Base-by-base conservation (phyloP, 1,284 basidiomycete species). In the Dichomitus squalens region DNA sequence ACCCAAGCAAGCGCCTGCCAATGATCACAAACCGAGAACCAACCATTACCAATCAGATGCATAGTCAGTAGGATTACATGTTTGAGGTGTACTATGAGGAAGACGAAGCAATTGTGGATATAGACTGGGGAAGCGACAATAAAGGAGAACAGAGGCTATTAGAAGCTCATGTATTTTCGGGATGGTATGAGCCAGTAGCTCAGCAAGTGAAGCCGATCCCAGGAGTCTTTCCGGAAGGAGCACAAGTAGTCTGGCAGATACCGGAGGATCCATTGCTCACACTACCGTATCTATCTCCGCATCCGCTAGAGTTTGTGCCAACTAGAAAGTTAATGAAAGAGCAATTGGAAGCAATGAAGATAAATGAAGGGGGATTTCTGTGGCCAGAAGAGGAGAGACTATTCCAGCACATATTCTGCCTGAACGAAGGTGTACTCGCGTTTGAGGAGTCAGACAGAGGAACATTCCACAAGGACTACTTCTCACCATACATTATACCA, bases 141-240 rank as follows among this genome's bases (percentile, higher is more conserved):
- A n/a, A n/a, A n/a, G n/a, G n/a, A n/a, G n/a, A n/a, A n/a, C n/a
- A n/a, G n/a, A n/a, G n/a, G n/a, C n/a, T n/a, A n/a, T n/a, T n/a
- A n/a, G n/a, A n/a, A n/a, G n/a, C n/a, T n/a, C n/a, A n/a, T n/a
- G n/a, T n/a, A n/a, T n/a, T n/a, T n/a, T n/a, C n/a, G n/a, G n/a
- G n/a, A n/a, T n/a, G n/a, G 59, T 77, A 77, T 63, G 76, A 76
- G 48, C 74, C 71, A 0, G 75, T 76, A 5, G 68, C 69, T 0
- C 46, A 57, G 14, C 73, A 73, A 50, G 59, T 69, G 12, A 52
- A 64, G 34, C 74, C 75, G 0, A 61, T 76, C 0, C 58, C 63
- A 5, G 60, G 62, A 2, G 57, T 61, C 0, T 49, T 72, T 7
- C 72, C 68, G 0, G 67, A 72, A 14, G 53, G 72, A 14, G 77